phyloP scores from a whole-genome alignment of 2,329 filamentous ascomycete species.

The Pseudogymnoascus sp. region DNA sequence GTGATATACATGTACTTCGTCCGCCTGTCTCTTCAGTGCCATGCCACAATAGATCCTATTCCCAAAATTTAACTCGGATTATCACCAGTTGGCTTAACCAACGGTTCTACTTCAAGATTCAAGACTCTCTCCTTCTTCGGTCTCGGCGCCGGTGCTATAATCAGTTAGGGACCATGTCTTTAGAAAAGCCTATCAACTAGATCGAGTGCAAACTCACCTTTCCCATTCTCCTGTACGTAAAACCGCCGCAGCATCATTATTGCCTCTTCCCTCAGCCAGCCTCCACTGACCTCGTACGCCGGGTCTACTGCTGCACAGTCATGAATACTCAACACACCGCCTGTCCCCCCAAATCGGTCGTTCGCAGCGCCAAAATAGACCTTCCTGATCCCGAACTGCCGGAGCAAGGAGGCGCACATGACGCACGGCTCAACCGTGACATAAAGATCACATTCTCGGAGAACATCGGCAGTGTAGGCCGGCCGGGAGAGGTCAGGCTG shows the following conservation, averaged over 20 bases:
- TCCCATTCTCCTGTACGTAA: conserved; percentile 95
- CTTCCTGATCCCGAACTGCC: conserved; percentile 77
- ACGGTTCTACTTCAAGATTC: conserved; percentile 26
- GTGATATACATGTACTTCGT: background rate
- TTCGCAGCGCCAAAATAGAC: conserved; percentile 96
- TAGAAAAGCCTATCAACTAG: background rate
- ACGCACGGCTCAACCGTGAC: conserved; percentile 98
- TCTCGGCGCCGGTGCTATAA: conserved; percentile 26
- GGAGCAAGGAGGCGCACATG: conserved; percentile 91
- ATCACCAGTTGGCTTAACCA: background rate
- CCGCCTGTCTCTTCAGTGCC: background rate
- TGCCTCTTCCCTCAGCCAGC: conserved; percentile 83
- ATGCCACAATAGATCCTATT: background rate
- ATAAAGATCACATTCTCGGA: conserved; percentile 71
- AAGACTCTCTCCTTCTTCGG: conserved; percentile 26
- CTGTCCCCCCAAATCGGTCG: conserved; percentile 93
- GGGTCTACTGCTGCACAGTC: conserved; percentile 18
- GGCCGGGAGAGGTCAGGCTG: conserved; percentile 36
- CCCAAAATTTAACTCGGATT: background rate
- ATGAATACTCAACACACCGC: conserved; percentile 85
- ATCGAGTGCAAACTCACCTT: conserved; percentile 48
- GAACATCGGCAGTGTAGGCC: conserved; percentile 47
- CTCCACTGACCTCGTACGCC: conserved; percentile 75
- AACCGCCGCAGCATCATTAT: conserved; percentile 88
- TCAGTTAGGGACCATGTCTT: background rate